phyloP scores from a whole-genome alignment of 177 flowering plant species.

The Vitis hybrid region DNA sequence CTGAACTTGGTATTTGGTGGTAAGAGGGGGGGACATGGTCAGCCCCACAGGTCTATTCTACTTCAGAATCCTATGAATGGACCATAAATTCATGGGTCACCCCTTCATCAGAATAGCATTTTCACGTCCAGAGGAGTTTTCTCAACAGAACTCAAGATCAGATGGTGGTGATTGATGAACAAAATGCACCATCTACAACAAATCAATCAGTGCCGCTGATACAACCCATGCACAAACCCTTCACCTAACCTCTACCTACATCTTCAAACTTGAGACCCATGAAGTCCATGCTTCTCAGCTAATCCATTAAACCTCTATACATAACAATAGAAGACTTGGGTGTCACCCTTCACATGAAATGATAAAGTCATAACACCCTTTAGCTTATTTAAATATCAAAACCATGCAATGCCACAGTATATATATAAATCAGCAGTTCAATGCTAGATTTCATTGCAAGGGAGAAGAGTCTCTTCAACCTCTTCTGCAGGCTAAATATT shows the following conservation, averaged over 20 bases:
- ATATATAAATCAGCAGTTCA: conserved; percentile 5
- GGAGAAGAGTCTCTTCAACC: neutral
- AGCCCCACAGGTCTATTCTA: too few species aligned
- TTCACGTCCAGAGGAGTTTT: too few species aligned
- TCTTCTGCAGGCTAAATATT: neutral
- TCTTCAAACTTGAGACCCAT: conserved; percentile 11
- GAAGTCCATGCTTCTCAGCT: conserved; percentile 32
- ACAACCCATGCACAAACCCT: too few species aligned
- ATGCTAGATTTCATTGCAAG: conserved; percentile 1
- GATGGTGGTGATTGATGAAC: too few species aligned
- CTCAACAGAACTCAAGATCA: too few species aligned
- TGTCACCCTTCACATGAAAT: conserved; percentile 5
- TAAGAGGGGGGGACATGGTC: too few species aligned
- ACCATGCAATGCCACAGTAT: conserved; percentile 1
- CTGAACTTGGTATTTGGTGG: too few species aligned
- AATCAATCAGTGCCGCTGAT: too few species aligned
- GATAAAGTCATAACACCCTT: neutral
- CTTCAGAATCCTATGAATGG: too few species aligned
- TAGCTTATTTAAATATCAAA: neutral
- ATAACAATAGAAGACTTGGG: neutral
- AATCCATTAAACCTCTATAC: neutral
- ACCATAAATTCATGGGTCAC: too few species aligned
- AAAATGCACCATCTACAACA: too few species aligned
- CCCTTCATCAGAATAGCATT: too few species aligned
- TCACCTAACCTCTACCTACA: conserved; percentile 17